Evolutionary conservation across 805 yeast genomes (phyloP).

Genomic region (Candida nanaspora): DNA sequence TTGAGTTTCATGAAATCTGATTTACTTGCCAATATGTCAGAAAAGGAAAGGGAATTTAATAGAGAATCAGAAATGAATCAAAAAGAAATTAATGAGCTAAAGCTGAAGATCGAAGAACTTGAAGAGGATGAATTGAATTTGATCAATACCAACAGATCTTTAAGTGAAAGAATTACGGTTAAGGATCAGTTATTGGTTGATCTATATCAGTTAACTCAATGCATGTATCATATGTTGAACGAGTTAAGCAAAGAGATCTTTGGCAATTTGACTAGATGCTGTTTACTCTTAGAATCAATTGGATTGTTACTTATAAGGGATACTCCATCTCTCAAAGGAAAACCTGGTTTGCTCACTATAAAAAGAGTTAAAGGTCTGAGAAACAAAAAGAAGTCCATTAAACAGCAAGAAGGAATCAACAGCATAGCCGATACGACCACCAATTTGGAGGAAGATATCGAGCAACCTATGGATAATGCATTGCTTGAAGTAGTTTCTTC

Average conservation of each 20-base stretch:
- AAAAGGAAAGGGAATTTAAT: constrained; percentile 52
- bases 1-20: constrained; percentile 47
- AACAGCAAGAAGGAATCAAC: constrained; percentile 7
- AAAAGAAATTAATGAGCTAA: constrained; percentile 42
- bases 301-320: constrained; percentile 61
- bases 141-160: constrained; percentile 34
- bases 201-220: constrained; percentile 14
- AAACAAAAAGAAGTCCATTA: constrained; percentile 31
- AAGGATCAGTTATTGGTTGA: constrained; percentile 17
- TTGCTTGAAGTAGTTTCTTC: constrained; percentile 30
- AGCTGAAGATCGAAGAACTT: constrained; percentile 37
- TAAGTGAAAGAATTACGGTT: constrained; percentile 17
- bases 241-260: constrained; percentile 33
- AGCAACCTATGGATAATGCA: constrained; percentile 27
- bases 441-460: constrained; percentile 15
- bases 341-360: constrained; percentile 35
- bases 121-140: constrained; percentile 39
- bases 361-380: constrained; percentile 77
- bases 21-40: constrained; percentile 58
- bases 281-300: constrained; percentile 62
- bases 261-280: constrained; percentile 37
- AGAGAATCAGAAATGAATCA: constrained; percentile 45
- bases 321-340: constrained; percentile 19
- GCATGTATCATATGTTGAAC: constrained; percentile 27
- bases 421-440: constrained; percentile 15